phyloP scores from a whole-genome alignment of 192 early-diverging fungal genomes.

The Backusella sp. region DNA sequence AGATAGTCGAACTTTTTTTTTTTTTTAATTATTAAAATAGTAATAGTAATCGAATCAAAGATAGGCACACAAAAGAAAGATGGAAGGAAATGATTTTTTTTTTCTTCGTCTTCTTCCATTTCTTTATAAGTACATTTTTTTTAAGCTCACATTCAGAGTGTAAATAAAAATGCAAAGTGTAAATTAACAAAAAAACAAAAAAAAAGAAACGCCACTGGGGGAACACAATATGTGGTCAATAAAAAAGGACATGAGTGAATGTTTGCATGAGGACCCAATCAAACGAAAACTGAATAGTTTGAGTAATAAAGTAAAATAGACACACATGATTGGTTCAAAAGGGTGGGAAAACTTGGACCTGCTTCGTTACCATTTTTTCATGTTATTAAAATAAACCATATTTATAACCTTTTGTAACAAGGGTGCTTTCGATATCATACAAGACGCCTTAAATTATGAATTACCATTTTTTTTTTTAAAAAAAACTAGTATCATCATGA shows the following conservation, averaged over 20 bases:
- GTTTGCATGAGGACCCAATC: neutral
- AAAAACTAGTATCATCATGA: no score
- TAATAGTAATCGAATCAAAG: no score
- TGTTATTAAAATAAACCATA: neutral
- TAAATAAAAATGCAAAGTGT: neutral
- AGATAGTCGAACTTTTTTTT: neutral
- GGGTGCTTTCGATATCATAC: neutral
- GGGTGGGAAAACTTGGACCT: constrained; percentile 1
- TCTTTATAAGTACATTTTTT: no score
- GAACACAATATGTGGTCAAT: neutral
- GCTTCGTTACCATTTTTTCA: neutral
- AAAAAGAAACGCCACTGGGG: neutral
- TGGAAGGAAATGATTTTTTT: no score
- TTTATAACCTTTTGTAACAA: neutral
- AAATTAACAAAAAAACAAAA: no score
- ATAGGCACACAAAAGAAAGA: neutral
- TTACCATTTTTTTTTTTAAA: no score
- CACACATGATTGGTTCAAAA: neutral
- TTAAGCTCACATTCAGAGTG: neutral
- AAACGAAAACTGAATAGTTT: neutral
- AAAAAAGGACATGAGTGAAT: neutral
- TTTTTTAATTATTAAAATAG: neutral
- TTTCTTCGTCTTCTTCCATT: neutral
- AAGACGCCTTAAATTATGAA: no score
- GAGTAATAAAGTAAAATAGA: neutral